phyloP scores from a whole-genome alignment of 305 asterid genomes.

The Petunia hybrid region DNA sequence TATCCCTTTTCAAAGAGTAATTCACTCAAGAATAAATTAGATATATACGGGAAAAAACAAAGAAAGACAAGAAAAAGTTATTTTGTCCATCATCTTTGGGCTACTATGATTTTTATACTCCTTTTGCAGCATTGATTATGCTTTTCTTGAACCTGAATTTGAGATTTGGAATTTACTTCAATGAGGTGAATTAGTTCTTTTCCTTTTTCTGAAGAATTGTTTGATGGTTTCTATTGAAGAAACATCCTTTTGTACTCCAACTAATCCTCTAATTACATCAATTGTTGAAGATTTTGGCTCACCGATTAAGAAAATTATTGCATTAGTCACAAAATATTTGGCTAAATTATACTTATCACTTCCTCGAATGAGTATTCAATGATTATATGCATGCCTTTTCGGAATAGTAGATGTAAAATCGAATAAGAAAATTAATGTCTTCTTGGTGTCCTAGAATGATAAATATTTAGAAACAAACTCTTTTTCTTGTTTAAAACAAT shows the following conservation, averaged over 20 bases:
- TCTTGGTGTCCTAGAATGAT: no score
- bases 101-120: neutral
- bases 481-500: no score
- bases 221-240: neutral
- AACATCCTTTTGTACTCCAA: neutral
- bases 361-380: no score
- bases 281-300: no score
- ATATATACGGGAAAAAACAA: neutral
- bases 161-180: constrained; percentile 30
- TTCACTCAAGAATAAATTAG: neutral
- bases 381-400: no score
- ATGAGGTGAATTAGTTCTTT: neutral
- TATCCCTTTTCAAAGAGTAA: neutral
- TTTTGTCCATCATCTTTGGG: neutral
- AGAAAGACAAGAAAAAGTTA: neutral
- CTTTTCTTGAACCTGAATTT: constrained; percentile 20
- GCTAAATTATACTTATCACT: no score
- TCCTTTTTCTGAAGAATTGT: neutral
- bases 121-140: neutral
- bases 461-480: no score
- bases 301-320: no score
- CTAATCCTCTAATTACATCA: neutral
- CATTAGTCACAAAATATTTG: no score
- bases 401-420: no score
- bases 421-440: no score